A percentile compares a stretch with the other conserved stretches of the same genome.
These are phyloP conservation scores for Rutstroemia sp. DNA, from an alignment of 2,329 filamentous ascomycete genomes.

Conservation along the genomic window DNA sequence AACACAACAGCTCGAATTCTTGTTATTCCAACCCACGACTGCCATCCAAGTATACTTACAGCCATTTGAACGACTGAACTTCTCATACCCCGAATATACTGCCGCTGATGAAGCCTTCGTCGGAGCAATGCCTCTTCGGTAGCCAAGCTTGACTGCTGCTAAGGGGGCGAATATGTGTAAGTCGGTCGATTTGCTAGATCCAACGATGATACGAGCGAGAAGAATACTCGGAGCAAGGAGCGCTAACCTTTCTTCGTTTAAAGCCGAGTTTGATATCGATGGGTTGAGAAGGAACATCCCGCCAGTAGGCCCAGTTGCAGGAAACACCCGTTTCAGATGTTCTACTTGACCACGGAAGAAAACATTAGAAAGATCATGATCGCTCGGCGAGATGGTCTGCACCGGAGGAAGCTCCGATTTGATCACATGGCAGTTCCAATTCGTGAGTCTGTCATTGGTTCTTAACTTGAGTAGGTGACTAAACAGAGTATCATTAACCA, in stretches of 20 bases:
- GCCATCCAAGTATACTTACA: no score
- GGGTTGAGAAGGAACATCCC: conserved; percentile 38
- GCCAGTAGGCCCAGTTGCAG: no score
- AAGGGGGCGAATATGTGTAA: conserved; percentile 4
- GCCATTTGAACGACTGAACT: no score
- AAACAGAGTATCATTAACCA: conserved; percentile 43
- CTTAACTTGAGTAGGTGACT: conserved; percentile 36
- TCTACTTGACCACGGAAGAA: no score
- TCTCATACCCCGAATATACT: conserved; percentile 34
- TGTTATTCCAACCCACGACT: conserved; percentile 21
- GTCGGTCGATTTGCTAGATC: neutral
- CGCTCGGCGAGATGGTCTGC: neutral
- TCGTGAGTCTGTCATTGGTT: conserved; percentile 33
- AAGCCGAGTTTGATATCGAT: conserved; percentile 42
- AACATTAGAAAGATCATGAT: neutral
- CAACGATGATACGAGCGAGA: conserved; percentile 36
- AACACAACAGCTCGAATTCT: conserved; percentile 26
- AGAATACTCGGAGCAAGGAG: conserved; percentile 35
- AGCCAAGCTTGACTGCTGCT: conserved; percentile 20
- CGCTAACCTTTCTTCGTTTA: conserved; percentile 41
- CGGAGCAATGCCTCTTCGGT: conserved; percentile 35
- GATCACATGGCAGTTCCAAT: conserved; percentile 35
- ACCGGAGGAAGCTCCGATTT: neutral
- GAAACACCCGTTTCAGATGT: no score
- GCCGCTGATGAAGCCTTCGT: conserved; percentile 38